These are phyloP conservation scores for Pichia sp. DNA, from an alignment of 1,139 yeast genomes.

Conservation along the genomic window DNA sequence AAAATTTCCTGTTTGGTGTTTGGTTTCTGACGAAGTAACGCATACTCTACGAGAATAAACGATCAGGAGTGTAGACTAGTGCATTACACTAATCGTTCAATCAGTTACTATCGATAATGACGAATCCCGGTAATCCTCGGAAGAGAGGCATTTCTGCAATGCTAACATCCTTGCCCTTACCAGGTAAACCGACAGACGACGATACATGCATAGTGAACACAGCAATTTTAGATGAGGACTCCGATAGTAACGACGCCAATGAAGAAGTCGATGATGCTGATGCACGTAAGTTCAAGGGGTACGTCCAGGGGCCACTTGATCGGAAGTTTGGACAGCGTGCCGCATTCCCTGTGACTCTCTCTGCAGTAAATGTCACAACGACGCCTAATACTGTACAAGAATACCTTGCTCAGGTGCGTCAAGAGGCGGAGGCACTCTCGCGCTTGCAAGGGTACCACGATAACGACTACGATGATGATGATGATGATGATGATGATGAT, in stretches of 20 bases:
- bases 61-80: too few relatives aligned
- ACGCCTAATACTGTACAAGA: conserved; percentile 21
- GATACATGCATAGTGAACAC: too few relatives aligned
- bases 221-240: too few relatives aligned
- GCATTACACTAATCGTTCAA: too few relatives aligned
- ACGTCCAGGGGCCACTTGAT: conserved; percentile 31
- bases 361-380: conserved; percentile 13
- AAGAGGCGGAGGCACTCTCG: conserved; percentile 16
- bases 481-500: conserved; percentile 8
- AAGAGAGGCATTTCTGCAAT: too few relatives aligned
- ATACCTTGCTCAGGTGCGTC: conserved; percentile 26
- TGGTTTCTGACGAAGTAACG: too few relatives aligned
- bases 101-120: too few relatives aligned
- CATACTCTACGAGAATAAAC: too few relatives aligned
- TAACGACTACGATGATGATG: conserved; percentile 7
- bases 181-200: too few relatives aligned
- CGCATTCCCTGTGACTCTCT: conserved; percentile 32
- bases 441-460: conserved; percentile 3
- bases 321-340: conserved; percentile 34
- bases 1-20: too few relatives aligned
- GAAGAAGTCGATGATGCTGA: background rate
- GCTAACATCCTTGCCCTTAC: conserved; percentile 6
- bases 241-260: too few relatives aligned
- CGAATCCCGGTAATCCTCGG: too few relatives aligned
- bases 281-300: conserved; percentile 16